Conservation (phyloP, 2,329 filamentous ascomycete species). For the Leptographium wingfieldii region DNA sequence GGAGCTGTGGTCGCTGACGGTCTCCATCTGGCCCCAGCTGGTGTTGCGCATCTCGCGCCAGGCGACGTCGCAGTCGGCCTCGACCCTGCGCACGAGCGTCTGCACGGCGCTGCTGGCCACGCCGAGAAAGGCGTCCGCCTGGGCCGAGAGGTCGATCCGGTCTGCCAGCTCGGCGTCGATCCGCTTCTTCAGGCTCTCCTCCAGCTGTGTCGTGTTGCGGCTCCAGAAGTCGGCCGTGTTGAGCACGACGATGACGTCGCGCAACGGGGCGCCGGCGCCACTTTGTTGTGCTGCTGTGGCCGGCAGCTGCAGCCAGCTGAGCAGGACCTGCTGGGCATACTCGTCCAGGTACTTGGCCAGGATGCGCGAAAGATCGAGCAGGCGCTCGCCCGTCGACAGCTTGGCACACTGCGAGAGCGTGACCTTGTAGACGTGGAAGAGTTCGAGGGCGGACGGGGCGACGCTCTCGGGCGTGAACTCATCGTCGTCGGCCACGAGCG, state of each 20-base stretch:
- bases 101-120: constrained; percentile 83
- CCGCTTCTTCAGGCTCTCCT: constrained; percentile 85
- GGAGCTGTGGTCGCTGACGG: constrained; percentile 82
- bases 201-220: constrained; percentile 78
- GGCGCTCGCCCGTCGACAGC: constrained; percentile 75
- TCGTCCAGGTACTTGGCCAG: constrained; percentile 90
- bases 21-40: constrained; percentile 88
- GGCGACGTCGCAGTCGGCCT: constrained; percentile 66
- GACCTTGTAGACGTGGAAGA: constrained; percentile 94
- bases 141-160: constrained; percentile 78
- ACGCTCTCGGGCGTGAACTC: constrained; percentile 87
- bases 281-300: not conserved
- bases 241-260: constrained; percentile 74
- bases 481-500: constrained; percentile 69
- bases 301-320: constrained; percentile 47
- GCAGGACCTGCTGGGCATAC: constrained; percentile 84
- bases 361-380: constrained; percentile 73
- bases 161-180: constrained; percentile 68
- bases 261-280: constrained; percentile 28
- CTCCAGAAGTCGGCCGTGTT: constrained; percentile 99
- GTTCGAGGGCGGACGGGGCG: constrained; percentile 84
- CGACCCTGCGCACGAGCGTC: constrained; percentile 71
- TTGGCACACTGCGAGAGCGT: constrained; percentile 92
- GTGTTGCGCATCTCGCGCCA: constrained; percentile 98
- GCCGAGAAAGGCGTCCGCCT: constrained; percentile 89